Evolutionary conservation across 2,329 filamentous ascomycete genomes (phyloP).

Genomic region (Microcyclosporella mali): DNA sequence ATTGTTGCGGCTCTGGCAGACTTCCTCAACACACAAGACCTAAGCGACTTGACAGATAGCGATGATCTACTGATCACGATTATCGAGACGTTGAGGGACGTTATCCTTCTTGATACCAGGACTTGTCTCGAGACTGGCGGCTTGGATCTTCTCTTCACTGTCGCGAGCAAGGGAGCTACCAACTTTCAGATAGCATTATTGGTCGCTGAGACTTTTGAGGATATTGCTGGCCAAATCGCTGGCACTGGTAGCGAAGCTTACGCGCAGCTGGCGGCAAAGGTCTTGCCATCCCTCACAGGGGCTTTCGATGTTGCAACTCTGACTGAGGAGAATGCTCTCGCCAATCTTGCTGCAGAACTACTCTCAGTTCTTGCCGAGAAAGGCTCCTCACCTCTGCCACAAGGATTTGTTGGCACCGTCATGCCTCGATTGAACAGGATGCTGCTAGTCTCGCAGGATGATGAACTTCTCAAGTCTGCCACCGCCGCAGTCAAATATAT

Average conservation of each 20-base stretch:
- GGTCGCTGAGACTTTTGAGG: slow-evolving; percentile 85
- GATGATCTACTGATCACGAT: slow-evolving; percentile 89
- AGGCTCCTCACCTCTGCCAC: slow-evolving; percentile 75
- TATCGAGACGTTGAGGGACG: slow-evolving; percentile 76
- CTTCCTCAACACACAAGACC: slow-evolving; percentile 74
- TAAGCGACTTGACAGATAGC: slow-evolving; percentile 75
- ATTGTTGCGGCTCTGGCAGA: slow-evolving; percentile 58
- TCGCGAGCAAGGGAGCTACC: slow-evolving; percentile 78
- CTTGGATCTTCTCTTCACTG: slow-evolving; percentile 75
- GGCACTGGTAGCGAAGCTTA: slow-evolving; percentile 63
- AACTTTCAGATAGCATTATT: slow-evolving; percentile 90
- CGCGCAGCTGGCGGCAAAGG: slow-evolving; percentile 72
- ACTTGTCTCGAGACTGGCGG: slow-evolving; percentile 70
- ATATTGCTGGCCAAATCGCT: slow-evolving; percentile 65
- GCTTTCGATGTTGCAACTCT: slow-evolving; percentile 84
- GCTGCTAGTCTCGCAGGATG: slow-evolving; percentile 76
- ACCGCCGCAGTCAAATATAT: slow-evolving; percentile 85
- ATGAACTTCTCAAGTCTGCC: slow-evolving; percentile 78
- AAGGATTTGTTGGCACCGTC: slow-evolving; percentile 75
- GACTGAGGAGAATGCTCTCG: slow-evolving; percentile 76
- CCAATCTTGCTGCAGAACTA: slow-evolving; percentile 80
- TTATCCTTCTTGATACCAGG: slow-evolving; percentile 70
- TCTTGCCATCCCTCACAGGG: slow-evolving; percentile 78
- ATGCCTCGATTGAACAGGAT: slow-evolving; percentile 83
- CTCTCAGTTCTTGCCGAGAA: slow-evolving; percentile 75